phyloP scores from a whole-genome alignment of 1,284 basidiomycete species.

The Ganoderma meredithae region DNA sequence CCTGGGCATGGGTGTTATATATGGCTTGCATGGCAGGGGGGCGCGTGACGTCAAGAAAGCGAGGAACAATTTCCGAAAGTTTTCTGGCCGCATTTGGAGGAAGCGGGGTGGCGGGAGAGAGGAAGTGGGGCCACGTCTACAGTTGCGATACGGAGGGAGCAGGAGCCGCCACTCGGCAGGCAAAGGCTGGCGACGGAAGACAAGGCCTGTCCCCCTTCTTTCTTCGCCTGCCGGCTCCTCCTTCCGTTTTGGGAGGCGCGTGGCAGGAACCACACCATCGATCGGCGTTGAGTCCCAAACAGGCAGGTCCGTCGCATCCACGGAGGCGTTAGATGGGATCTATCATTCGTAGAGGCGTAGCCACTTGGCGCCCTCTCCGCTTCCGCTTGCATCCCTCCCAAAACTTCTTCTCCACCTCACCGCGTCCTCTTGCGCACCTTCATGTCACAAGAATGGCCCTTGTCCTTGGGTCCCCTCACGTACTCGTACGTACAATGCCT shows the following conservation, averaged over 20 bases:
- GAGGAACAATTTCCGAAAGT: conserved; percentile 20
- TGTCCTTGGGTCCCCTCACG: conserved; percentile 15
- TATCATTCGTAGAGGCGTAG: conserved; percentile 5
- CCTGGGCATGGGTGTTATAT: conserved; percentile 16
- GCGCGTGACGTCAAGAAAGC: conserved; percentile 15
- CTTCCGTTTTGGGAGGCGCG: conserved; percentile 17
- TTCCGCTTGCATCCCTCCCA: conserved; percentile 20
- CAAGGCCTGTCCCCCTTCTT: conserved; percentile 15
- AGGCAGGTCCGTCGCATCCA: conserved; percentile 20
- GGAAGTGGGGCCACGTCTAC: conserved; percentile 20
- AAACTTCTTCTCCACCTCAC: conserved; percentile 17
- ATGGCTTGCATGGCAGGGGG: conserved; percentile 15
- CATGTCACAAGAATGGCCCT: conserved; percentile 25
- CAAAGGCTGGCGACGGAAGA: conserved; percentile 17
- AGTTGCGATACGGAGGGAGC: conserved; percentile 14
- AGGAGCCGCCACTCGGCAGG: conserved; percentile 24
- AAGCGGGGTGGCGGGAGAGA: neutral
- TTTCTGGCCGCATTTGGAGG: neutral
- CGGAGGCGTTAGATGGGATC: conserved; percentile 27
- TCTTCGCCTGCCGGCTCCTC: conserved; percentile 14
- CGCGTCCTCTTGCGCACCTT: conserved; percentile 17
- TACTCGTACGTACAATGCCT: neutral
- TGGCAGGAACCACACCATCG: conserved; percentile 23
- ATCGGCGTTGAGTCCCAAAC: conserved; percentile 34
- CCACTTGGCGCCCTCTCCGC: conserved; percentile 29